Base-by-base conservation (phyloP, 164 flowering plant genomes). In the Akebia trifoliata region DNA sequence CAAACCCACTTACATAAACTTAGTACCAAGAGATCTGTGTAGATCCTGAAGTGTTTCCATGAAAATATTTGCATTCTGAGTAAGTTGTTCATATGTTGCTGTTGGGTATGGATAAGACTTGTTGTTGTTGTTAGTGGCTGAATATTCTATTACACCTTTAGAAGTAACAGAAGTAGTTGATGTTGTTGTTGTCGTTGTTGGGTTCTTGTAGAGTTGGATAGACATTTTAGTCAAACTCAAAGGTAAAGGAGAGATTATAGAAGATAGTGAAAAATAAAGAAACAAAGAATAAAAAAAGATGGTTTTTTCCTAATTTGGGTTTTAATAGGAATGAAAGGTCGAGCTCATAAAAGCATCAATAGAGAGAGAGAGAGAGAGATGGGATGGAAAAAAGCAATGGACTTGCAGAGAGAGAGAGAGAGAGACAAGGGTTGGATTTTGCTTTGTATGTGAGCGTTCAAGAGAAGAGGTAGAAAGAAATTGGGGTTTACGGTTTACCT, bases 31-130 rank as follows among this genome's bases (percentile, higher is more conserved):
- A 11, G 75, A 75, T 28, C 28, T 49, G 71, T 80, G 90, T 36
- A 84, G 77, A 51, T 58, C 66, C 51, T 66, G 57, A 39, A 87
- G 84, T 39, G 81, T 82, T 26, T 75, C 72, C 72, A 62, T 69
- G 74, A 87, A 87, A 48, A 81, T 39, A 48, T 69, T 69, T 0
- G 81, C 44, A 64, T 66, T 70, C 42, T 75, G 76, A 56, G 34
- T 74, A 61, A 84, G 66, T 39, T 82, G 66, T 15, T 79, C 74
- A 59, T 81, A 84, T 20, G 56, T 53, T 17, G 85, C 84, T 0
- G 69, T 59, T 2, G 83, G 64, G 1, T 72, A 40, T 55, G 83
- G 85, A 44, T 72, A 72, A 31, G 66, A 17, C 50, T 34, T 21
- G 4, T 48, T 48, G 20, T 11, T 12, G 11, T 9, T 35, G 10